A percentile compares a stretch with the other conserved stretches of the same genome.
Conservation (phyloP, 2,329 filamentous ascomycete species). For the Stromatinia cepivora region DNA sequence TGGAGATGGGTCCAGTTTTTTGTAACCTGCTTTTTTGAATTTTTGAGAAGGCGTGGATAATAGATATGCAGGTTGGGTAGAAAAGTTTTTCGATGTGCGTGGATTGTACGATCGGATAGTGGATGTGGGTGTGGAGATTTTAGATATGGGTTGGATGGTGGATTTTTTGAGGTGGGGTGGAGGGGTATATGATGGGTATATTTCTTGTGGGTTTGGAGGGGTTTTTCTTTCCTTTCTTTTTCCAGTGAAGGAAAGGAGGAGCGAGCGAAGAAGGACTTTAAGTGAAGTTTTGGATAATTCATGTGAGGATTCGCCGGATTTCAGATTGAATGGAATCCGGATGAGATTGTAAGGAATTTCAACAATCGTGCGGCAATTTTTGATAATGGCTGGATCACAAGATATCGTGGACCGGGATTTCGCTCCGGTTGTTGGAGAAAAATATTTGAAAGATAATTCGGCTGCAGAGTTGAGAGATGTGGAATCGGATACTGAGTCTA, state of each 20-base stretch:
- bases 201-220: neutral
- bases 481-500: conserved; percentile 18
- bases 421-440: neutral
- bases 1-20: neutral
- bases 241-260: neutral
- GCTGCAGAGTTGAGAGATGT: neutral
- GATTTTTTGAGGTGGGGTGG: neutral
- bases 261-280: neutral
- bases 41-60: no score
- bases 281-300: neutral
- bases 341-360: neutral
- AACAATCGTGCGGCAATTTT: neutral
- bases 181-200: neutral
- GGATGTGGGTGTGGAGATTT: neutral
- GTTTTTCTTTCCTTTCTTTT: neutral
- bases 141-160: neutral
- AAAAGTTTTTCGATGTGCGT: neutral
- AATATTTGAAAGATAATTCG: neutral
- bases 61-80: neutral
- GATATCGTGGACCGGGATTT: neutral
- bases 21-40: no score
- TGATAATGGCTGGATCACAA: neutral
- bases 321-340: neutral
- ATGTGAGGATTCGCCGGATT: neutral
- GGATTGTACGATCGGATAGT: neutral